Conservation (phyloP, 257 asterid genomes). For the Ilex aquifolium region DNA sequence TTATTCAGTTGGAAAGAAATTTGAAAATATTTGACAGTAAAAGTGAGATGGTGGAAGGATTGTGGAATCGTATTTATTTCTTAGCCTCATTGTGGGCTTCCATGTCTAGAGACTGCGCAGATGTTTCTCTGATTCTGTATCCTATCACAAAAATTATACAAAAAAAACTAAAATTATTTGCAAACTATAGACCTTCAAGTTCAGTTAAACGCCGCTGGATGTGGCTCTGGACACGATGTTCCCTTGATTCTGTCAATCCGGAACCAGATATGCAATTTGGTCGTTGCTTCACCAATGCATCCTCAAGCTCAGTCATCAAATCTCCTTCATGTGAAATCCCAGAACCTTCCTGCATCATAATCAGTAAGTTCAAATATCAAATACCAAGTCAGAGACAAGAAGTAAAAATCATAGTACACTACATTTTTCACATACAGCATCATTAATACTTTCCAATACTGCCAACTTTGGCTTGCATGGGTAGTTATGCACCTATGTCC, state of each 20-base stretch:
- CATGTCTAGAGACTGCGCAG: too few relatives aligned
- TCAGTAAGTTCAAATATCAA: background rate
- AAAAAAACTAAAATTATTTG: background rate
- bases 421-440: too few relatives aligned
- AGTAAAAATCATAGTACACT: background rate
- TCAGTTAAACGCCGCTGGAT: slow-evolving; percentile 65
- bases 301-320: slow-evolving; percentile 85
- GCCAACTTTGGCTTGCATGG: too few relatives aligned
- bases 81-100: too few relatives aligned
- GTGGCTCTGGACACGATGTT: slow-evolving; percentile 53
- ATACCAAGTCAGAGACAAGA: background rate
- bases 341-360: slow-evolving; percentile 43
- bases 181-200: slow-evolving; percentile 62
- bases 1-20: too few relatives aligned
- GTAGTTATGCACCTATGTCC: too few relatives aligned
- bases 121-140: too few relatives aligned
- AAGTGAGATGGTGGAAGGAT: too few relatives aligned
- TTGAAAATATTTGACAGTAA: too few relatives aligned
- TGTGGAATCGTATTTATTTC: too few relatives aligned
- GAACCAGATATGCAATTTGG: slow-evolving; percentile 56
- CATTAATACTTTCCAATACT: background rate
- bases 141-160: too few relatives aligned
- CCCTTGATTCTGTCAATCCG: slow-evolving; percentile 56
- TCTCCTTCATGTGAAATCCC: slow-evolving; percentile 60
- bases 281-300: slow-evolving; percentile 65